Evolutionary conservation across 192 early-diverging fungal genomes (phyloP).

Genomic region (Umbelopsis vinacea): DNA sequence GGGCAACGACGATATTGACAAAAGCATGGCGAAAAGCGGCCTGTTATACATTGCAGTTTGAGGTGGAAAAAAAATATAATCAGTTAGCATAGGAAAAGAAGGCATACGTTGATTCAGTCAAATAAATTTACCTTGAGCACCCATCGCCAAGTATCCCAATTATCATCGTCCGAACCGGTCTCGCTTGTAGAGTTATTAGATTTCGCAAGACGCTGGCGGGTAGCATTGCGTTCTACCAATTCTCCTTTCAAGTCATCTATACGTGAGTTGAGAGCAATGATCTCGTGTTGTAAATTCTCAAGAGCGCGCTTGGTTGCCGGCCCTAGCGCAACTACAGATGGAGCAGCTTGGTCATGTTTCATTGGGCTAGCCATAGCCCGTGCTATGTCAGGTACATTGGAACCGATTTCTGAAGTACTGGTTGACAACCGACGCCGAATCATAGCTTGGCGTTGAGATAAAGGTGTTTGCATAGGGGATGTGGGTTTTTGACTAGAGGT

Average conservation of each 20-base stretch:
- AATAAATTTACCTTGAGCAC: slow-evolving; percentile 26
- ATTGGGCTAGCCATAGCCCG: neutral
- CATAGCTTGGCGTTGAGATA: neutral
- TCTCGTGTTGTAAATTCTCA: slow-evolving; percentile 40
- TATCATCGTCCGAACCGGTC: neutral
- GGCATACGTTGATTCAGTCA: too few relatives aligned
- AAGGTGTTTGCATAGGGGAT: neutral
- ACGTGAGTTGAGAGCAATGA: slow-evolving; percentile 41
- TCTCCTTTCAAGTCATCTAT: slow-evolving; percentile 41
- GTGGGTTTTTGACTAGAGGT: neutral
- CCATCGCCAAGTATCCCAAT: slow-evolving; percentile 38
- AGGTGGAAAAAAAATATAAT: too few relatives aligned
- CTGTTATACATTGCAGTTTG: neutral
- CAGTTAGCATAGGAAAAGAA: too few relatives aligned
- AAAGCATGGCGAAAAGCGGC: slow-evolving; percentile 9
- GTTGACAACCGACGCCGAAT: neutral
- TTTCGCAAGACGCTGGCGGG: neutral
- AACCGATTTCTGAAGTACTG: neutral
- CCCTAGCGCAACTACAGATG: slow-evolving; percentile 31
- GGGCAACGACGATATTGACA: slow-evolving; percentile 1
- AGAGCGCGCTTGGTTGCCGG: slow-evolving; percentile 40
- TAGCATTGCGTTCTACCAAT: slow-evolving; percentile 27
- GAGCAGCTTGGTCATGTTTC: neutral
- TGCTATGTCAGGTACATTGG: neutral
- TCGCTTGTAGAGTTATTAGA: neutral